Conservation (phyloP, 345 rosid genomes). For the Syzygium grande region DNA sequence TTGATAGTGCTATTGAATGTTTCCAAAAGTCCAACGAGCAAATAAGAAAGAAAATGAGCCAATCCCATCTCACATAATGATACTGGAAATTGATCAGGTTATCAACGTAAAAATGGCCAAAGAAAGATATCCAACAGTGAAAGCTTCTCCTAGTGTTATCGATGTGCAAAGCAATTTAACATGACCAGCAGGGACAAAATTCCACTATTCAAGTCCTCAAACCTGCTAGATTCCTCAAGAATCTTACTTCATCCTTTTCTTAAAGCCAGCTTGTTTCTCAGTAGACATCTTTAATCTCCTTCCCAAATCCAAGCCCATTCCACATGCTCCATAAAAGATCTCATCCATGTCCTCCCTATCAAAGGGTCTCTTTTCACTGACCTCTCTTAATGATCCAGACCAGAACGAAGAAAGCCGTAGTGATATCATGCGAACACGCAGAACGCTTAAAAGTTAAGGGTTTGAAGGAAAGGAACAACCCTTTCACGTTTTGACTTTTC, state of each 20-base stretch:
- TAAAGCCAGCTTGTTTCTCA: background rate
- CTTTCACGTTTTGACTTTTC: background rate
- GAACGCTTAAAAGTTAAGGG: background rate
- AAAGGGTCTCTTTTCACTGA: background rate
- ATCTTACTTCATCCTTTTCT: background rate
- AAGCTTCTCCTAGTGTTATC: background rate
- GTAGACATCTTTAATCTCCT: background rate
- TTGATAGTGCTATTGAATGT: background rate
- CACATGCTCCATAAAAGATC: background rate
- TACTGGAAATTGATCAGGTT: background rate
- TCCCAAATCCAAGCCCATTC: background rate
- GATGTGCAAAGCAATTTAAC: background rate
- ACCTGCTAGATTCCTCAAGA: background rate
- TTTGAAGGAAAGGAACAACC: background rate
- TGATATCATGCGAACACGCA: background rate
- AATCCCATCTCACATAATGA: background rate
- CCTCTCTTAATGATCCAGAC: background rate
- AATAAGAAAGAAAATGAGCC: background rate
- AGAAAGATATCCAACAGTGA: background rate
- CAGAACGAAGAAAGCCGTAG: background rate
- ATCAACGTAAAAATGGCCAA: background rate
- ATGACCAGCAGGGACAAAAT: background rate
- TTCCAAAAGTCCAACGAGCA: background rate
- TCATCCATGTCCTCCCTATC: background rate
- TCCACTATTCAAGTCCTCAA: background rate